Evolutionary conservation across 169 alveolate species (phyloP), one percentile per base, ranked within the genome.

Genomic region (Plasmodium falciparum): DNA sequence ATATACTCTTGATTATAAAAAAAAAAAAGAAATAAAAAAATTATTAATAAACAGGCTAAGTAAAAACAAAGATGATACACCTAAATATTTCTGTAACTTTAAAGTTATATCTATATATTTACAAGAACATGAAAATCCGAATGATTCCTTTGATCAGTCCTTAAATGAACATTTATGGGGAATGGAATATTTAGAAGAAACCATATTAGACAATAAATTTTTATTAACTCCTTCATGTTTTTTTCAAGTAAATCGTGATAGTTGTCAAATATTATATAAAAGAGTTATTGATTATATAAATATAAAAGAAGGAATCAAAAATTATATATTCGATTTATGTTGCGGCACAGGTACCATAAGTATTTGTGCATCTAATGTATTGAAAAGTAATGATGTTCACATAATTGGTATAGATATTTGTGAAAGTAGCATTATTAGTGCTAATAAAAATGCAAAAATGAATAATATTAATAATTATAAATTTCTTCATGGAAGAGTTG

Each of bases 81-180:
- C 13, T 43, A 86, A 71, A 76, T 49, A 69, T 39, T 86, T 86
- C 58, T 22, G 70, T 54, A 59, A 56, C 15, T 86, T 61, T 50
- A 70, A 61, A 86, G 92, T 86, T 12, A 76, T 61, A 45, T 86
- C 92, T 7, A 58, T 86, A 8, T 86, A 72, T 49, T 52, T 86
- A 22, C 92, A 86, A 66, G 92, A 86, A 54, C 92, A 86, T 86
- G 88, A 73, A 11, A 86, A 61, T 61, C 29, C 92, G 17, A 86
- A 70, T 73, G 92, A 86, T 56, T 65, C 92, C 11, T 17, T 75
- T 43, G 59, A 61, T 6, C 83, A 86, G 17, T 86, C 92, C 47
- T 50, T 43, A 22, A 86, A 86, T 86, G 92, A 86, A 20, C 92
- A 86, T 73, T 65, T 86, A 50, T 86, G 92, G 92, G 92, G 92